Evolutionary conservation across 2,329 filamentous ascomycete genomes (phyloP), one percentile per base, ranked within the genome.

Genomic region (Alternaria alternata): DNA sequence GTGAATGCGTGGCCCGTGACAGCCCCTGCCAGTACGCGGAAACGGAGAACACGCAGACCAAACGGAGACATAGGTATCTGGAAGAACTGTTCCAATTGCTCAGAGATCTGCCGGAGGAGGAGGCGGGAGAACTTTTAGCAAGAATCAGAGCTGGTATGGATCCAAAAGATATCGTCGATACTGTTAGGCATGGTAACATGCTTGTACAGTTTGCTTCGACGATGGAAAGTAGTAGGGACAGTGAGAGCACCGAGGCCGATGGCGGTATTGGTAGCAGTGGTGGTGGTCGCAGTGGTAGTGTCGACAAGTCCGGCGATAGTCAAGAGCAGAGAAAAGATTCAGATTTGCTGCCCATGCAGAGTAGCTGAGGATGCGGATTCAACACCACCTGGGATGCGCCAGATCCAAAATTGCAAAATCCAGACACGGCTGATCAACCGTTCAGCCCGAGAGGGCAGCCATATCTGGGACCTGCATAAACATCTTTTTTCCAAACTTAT

Each of bases 91-190:
- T 64, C 39, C 49, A 63, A 20, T 49, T 67, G 51, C 59, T 69
- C 47, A 62, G 57, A 18, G 51, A 56, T 22, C 54, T 66, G 6
- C 51, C 62, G 16, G 57, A 67, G 4, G 30, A 62, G 7, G 61
- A 65, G 24, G 62, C 66, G 12, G 38, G 20, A 5, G 54, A 63
- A 11, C 30, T 67, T 22, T 51, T 64, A 12, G 52, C 41, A 3
- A 63, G 64, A 39, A 62, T 69, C 36, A 58, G 66, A 46, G 61
- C 64, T 16, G 66, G 66, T 8, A 53, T 56, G 18, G 64, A 67
- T 11, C 54, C 61, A 14, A 57, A 57, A n/a, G 53, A 64, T 9
- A 47, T 69, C 16, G 62, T 68, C 5, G 64, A 65, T 36, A 61
- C 61, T 38, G 61, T 68, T 1, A 60, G 43, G 5, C 60, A 67